A percentile compares a stretch with the other conserved stretches of the same genome.
These are phyloP conservation scores for Paraconiothyrium sp. DNA, from an alignment of 2,329 filamentous ascomycete species.

Conservation along the genomic window DNA sequence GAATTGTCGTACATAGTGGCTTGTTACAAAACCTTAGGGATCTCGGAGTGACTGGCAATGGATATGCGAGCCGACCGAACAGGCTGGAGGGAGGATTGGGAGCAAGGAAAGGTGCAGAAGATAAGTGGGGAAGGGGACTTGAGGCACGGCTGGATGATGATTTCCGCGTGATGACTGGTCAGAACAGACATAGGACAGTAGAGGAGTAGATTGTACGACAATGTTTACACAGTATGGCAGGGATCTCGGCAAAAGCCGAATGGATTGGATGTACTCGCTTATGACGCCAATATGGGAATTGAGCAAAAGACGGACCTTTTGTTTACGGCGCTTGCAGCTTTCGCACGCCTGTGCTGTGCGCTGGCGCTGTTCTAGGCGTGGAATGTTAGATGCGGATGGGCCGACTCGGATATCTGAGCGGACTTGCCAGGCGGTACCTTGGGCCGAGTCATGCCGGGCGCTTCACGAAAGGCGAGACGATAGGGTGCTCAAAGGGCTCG, in stretches of 20 bases:
- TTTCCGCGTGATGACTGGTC: conserved; percentile 1
- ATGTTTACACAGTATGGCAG: background rate
- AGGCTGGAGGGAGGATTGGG: background rate
- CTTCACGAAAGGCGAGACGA: conserved; percentile 20
- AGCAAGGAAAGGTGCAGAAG: background rate
- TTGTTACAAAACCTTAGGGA: background rate
- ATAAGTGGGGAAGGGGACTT: background rate
- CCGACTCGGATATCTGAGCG: conserved; percentile 16
- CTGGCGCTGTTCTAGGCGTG: conserved; percentile 68
- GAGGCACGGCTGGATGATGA: background rate
- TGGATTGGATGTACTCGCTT: background rate
- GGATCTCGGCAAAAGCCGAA: conserved; percentile 3
- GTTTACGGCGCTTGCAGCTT: conserved; percentile 72
- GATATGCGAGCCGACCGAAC: background rate
- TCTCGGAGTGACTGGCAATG: background rate
- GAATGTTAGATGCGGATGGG: conserved; percentile 49
- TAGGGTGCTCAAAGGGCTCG: conserved; percentile 24
- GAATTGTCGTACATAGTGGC: background rate
- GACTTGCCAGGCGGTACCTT: conserved; percentile 46
- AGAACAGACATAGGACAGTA: background rate
- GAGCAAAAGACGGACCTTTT: conserved; percentile 64
- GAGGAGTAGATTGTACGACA: background rate
- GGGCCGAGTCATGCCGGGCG: conserved; percentile 43
- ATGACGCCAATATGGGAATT: background rate
- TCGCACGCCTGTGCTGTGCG: conserved; percentile 72